These are phyloP conservation scores for Fusarium sp. DNA, from an alignment of 2,329 filamentous ascomycete genomes.

Conservation along the genomic window DNA sequence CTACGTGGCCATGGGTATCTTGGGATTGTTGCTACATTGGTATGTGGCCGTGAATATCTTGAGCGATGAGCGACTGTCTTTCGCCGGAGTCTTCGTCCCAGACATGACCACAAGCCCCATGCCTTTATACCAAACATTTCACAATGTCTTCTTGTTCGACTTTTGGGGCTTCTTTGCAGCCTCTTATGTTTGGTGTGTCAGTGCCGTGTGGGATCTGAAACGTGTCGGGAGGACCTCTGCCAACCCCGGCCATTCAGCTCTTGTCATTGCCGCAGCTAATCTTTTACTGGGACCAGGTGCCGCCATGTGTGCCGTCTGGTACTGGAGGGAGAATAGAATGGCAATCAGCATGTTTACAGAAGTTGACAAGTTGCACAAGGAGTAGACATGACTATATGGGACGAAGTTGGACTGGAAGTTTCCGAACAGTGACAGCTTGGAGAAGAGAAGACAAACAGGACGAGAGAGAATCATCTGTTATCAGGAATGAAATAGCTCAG, in stretches of 20 bases:
- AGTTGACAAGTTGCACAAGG: too few relatives aligned
- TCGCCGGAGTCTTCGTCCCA: too few relatives aligned
- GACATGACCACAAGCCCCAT: too few relatives aligned
- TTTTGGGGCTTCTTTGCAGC: background rate
- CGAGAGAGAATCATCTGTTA: too few relatives aligned
- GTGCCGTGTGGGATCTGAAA: constrained; percentile 1
- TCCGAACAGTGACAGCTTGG: too few relatives aligned
- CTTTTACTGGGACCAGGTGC: constrained; percentile 1
- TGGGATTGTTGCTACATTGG: background rate
- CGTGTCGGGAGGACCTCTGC: background rate
- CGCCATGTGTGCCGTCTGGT: background rate
- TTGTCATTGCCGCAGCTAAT: background rate
- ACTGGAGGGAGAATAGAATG: background rate
- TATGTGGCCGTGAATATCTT: too few relatives aligned
- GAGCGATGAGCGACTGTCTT: background rate
- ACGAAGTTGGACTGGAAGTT: too few relatives aligned
- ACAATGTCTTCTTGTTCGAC: accelerated
- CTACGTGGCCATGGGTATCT: background rate
- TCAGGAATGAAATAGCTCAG: too few relatives aligned
- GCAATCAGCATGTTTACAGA: too few relatives aligned
- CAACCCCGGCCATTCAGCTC: background rate
- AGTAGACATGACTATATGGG: too few relatives aligned
- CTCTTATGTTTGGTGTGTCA: background rate
- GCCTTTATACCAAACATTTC: background rate
- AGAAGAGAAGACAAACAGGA: too few relatives aligned